Percentiles rank a stretch among this genome's conserved stretches.
Conservation (phyloP, 345 rosid genomes). For the Ricinus communis region DNA sequence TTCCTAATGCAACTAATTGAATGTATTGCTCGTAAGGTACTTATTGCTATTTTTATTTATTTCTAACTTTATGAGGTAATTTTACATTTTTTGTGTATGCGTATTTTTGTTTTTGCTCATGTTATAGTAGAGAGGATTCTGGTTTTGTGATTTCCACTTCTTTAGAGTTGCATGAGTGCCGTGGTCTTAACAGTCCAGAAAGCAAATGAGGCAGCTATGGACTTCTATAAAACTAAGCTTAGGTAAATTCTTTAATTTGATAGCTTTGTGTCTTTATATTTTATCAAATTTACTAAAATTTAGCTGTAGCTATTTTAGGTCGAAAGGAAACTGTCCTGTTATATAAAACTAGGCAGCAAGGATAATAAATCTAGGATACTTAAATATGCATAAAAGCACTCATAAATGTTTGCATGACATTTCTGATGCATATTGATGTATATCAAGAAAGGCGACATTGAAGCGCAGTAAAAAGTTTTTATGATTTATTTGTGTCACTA, state of each 20-base stretch:
- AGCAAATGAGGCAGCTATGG: slow-evolving; percentile 68
- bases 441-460: neutral
- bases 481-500: neutral
- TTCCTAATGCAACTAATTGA: slow-evolving; percentile 81
- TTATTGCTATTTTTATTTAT: neutral
- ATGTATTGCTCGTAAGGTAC: slow-evolving; percentile 82
- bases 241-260: slow-evolving; percentile 45
- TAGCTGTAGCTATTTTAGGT: neutral
- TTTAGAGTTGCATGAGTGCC: slow-evolving; percentile 70
- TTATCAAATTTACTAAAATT: neutral
- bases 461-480: neutral
- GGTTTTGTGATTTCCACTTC: slow-evolving; percentile 17
- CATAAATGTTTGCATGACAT: neutral
- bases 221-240: slow-evolving; percentile 74
- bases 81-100: neutral
- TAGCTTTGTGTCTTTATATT: neutral
- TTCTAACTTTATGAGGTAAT: too few relatives aligned
- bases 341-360: neutral
- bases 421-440: neutral
- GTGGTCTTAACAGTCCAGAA: slow-evolving; percentile 81
- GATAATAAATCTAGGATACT: neutral
- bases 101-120: neutral
- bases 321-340: neutral
- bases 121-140: neutral
- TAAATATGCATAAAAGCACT: neutral